These are phyloP conservation scores for Emydomyces testavorans DNA, from an alignment of 2,329 filamentous ascomycete genomes.

Conservation along the genomic window DNA sequence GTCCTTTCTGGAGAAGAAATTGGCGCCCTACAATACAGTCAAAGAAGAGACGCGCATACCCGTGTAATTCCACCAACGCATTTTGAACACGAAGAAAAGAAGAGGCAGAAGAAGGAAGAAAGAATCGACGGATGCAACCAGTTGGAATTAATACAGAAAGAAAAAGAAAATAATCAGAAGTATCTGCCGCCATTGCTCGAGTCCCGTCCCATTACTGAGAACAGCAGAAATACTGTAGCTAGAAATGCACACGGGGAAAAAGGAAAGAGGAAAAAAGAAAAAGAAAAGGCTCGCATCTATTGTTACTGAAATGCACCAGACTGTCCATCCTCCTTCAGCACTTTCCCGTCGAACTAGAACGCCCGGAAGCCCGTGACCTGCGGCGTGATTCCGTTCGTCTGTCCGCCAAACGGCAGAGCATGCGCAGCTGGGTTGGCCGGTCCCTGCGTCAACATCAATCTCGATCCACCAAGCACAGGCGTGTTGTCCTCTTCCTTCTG, in stretches of 20 bases:
- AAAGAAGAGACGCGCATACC: too few relatives aligned
- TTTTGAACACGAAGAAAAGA: too few relatives aligned
- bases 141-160: too few relatives aligned
- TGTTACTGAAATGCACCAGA: not conserved
- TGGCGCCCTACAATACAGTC: too few relatives aligned
- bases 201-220: too few relatives aligned
- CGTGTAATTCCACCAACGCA: too few relatives aligned
- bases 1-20: too few relatives aligned
- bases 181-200: too few relatives aligned
- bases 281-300: not conserved
- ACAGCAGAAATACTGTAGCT: not conserved
- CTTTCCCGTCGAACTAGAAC: constrained; percentile 36
- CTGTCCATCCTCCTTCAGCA: too few relatives aligned
- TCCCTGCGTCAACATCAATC: constrained; percentile 92
- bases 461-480: constrained; percentile 76
- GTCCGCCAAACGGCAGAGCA: constrained; percentile 55
- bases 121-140: too few relatives aligned
- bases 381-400: constrained; percentile 78
- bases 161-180: too few relatives aligned
- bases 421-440: constrained; percentile 46
- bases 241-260: not conserved
- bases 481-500: constrained; percentile 88
- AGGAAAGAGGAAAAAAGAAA: not conserved
- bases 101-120: too few relatives aligned
- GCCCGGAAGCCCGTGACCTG: constrained; percentile 68